Percentiles rank a stretch among this genome's conserved stretches.
Evolutionary conservation across 306 rosid genomes (phyloP).

Genomic region (Dalbergia cochinchinensis): DNA sequence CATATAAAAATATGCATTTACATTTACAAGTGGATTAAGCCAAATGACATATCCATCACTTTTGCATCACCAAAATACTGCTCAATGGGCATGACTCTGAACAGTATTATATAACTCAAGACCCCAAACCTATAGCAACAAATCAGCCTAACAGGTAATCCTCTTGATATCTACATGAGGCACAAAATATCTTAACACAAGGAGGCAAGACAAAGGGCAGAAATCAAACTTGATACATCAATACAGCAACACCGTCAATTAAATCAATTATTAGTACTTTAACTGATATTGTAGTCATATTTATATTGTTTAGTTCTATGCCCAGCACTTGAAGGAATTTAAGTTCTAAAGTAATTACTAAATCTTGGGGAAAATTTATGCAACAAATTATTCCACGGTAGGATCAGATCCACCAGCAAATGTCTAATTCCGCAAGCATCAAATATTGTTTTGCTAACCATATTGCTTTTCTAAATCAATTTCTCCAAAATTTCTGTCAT

Average conservation of each 20-base stretch:
- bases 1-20: conserved; percentile 21
- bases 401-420: conserved; percentile 14
- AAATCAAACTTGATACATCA: neutral
- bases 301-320: conserved; percentile 16
- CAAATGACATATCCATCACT: neutral
- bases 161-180: conserved; percentile 13
- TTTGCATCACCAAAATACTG: conserved; percentile 35
- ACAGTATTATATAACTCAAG: conserved; percentile 2
- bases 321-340: neutral
- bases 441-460: conserved; percentile 60
- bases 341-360: conserved; percentile 12
- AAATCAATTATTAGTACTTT: neutral
- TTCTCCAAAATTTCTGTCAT: conserved; percentile 53
- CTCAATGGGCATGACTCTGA: conserved; percentile 34
- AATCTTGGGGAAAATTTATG: neutral
- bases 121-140: conserved; percentile 12
- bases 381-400: conserved; percentile 6
- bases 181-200: conserved; percentile 24
- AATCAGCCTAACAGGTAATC: conserved; percentile 29
- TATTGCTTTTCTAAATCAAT: conserved; percentile 47
- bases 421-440: conserved; percentile 28
- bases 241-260: neutral
- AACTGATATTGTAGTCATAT: neutral
- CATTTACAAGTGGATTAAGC: conserved; percentile 34
- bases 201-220: neutral